phyloP scores from a whole-genome alignment of 2,329 filamentous ascomycete genomes.

The Aspergillus arachidicola region DNA sequence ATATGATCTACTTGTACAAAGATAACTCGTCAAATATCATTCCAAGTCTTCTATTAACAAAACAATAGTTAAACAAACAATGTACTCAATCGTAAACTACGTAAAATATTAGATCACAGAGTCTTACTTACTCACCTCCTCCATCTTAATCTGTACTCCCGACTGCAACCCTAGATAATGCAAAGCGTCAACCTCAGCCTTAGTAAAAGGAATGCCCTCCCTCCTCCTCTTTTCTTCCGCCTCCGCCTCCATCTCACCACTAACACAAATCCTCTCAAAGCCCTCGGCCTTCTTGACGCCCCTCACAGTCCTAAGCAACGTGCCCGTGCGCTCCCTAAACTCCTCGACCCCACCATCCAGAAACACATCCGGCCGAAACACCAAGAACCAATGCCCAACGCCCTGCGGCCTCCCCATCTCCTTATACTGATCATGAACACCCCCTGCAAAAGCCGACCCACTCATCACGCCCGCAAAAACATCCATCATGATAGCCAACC shows the following conservation, averaged over 20 bases:
- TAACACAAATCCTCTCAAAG: not conserved
- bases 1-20: too few species aligned
- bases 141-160: not conserved
- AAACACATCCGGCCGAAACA: not conserved
- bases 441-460: not conserved
- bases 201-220: not conserved
- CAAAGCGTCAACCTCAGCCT: not conserved
- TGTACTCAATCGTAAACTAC: too few species aligned
- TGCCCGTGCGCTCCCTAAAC: not conserved
- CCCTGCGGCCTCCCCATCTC: not conserved
- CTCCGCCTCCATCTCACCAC: not conserved
- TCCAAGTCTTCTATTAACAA: too few species aligned
- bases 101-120: too few species aligned
- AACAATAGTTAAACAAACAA: too few species aligned
- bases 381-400: not conserved
- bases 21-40: too few species aligned
- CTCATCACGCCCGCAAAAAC: not conserved
- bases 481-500: not conserved
- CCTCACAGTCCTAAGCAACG: not conserved
- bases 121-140: not conserved
- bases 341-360: not conserved
- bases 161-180: not conserved
- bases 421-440: not conserved
- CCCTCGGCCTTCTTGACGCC: not conserved
- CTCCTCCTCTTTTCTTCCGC: not conserved